A percentile compares a stretch with the other conserved stretches of the same genome.
These are phyloP conservation scores for Cladosporium velox DNA, from an alignment of 2,329 filamentous ascomycete species.

Conservation along the genomic window DNA sequence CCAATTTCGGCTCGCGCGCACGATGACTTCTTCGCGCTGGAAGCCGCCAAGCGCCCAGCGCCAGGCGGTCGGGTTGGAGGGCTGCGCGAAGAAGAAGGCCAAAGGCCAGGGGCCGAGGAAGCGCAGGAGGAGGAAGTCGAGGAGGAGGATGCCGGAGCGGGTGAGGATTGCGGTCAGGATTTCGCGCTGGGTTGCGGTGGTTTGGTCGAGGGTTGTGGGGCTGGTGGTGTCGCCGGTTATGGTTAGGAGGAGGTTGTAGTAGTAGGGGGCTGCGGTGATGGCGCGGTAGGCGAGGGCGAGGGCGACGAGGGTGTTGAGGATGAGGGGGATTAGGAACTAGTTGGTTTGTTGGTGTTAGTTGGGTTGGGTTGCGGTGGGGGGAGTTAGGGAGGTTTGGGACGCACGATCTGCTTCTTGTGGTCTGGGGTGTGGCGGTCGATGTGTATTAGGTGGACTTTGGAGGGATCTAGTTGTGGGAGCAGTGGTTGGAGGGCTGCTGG, in stretches of 20 bases:
- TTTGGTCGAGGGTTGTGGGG: constrained; percentile 64
- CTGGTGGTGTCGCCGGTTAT: constrained; percentile 64
- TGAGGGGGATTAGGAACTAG: constrained; percentile 70
- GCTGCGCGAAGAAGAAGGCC: constrained; percentile 60
- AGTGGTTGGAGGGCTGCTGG: constrained; percentile 66
- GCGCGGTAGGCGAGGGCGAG: constrained; percentile 67
- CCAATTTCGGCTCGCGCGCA: constrained; percentile 76
- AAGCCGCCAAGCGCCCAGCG: constrained; percentile 76
- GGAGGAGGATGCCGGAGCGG: constrained; percentile 66
- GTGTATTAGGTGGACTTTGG: constrained; percentile 81
- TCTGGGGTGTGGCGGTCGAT: constrained; percentile 69
- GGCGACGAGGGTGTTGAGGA: constrained; percentile 71
- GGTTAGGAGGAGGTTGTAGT: constrained; percentile 66
- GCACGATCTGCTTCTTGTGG: constrained; percentile 72
- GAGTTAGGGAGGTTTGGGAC: not conserved
- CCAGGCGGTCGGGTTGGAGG: constrained; percentile 70
- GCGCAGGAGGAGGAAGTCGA: constrained; percentile 65
- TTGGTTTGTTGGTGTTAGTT: not conserved
- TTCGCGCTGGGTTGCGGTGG: constrained; percentile 57
- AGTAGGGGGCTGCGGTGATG: constrained; percentile 70
- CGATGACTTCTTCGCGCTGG: constrained; percentile 75
- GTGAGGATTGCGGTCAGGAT: constrained; percentile 59
- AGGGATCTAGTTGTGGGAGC: constrained; percentile 63
- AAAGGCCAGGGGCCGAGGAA: constrained; percentile 51
- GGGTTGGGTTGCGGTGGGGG: not conserved